Evolutionary conservation across 2,329 filamentous ascomycete species (phyloP), one percentile per base, ranked within the genome.

Genomic region (Aspergillus candidus): DNA sequence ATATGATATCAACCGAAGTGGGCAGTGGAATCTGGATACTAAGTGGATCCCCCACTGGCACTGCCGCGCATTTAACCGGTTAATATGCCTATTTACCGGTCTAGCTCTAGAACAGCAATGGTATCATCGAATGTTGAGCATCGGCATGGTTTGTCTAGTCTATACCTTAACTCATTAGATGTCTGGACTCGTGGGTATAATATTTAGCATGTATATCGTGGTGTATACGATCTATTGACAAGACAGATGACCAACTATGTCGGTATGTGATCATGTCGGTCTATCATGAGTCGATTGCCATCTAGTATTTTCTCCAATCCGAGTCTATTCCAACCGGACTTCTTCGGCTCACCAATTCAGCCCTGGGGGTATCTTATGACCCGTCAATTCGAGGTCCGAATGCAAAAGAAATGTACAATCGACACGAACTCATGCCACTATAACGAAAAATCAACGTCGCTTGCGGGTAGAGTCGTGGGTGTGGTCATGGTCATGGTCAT

Each of bases 401-500:
- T 17, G 11, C 18, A 17, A 11, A 27, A 38, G 15, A 36, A 33
- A 17, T n/a, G 32, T 35, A 35, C 41, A 2, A 35, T 38, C 11
- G 17, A 29, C 15, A 17, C 17, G 34, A 27, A 37, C 6, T 31
- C 13, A 4, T 33, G 11, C 29, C 32, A 12, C 11, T 11, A 3
- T 30, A 11, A 36, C 15, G 15, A 2, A 41, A 41, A 40, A 43
- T 50, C 48, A 62, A 35, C 50, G 53, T 37, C 53, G 52, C 47
- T 57, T 63, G 37, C 51, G 57, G 12, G 48, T 38, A 11, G 37
- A 31, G 31, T 42, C 17, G 35, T 49, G 38, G 14, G 52, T 46
- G 31, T 52, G 50, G 18, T 41, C 46, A 40, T 71, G 61, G 44
- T 70, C 63, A 52, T 73, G 59, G 42, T 66, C 56, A 47, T 63